phyloP scores from a whole-genome alignment of 2,329 filamentous ascomycete species.

The Ceratocystiopsis sp. region DNA sequence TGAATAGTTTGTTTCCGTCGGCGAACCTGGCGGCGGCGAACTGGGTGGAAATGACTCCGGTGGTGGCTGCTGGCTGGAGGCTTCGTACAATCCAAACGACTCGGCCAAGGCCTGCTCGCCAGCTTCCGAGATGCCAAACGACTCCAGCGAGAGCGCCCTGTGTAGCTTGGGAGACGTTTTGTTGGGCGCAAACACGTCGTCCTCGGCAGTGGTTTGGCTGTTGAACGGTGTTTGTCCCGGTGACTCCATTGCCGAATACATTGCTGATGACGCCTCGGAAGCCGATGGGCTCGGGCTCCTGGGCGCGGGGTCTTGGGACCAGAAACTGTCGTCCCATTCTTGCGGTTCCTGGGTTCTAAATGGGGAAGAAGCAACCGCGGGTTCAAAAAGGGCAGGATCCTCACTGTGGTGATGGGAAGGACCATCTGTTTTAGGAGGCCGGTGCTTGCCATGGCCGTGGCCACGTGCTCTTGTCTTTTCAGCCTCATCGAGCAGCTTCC shows the following conservation, averaged over 20 bases:
- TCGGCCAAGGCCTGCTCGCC: slow-evolving; percentile 2
- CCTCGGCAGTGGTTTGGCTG: slow-evolving; percentile 1
- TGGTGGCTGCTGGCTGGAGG: background rate
- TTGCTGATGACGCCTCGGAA: slow-evolving; percentile 1
- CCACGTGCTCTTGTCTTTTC: no score
- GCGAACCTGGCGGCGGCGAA: background rate
- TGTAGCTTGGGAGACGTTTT: background rate
- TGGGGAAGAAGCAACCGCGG: no score
- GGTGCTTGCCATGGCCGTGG: no score
- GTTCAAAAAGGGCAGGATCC: no score
- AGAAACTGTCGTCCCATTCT: background rate
- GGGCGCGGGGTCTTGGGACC: background rate
- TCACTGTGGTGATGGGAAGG: no score
- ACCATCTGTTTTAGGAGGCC: no score
- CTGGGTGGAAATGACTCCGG: no score
- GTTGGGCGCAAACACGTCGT: background rate
- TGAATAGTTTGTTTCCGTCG: slow-evolving; percentile 4
- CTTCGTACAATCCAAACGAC: slow-evolving; percentile 1
- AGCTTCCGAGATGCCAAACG: slow-evolving; percentile 3
- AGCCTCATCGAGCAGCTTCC: no score
- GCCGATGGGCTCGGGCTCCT: background rate
- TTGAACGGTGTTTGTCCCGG: background rate
- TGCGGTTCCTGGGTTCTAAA: no score
- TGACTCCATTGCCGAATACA: slow-evolving; percentile 6
- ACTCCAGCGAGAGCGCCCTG: background rate